These are phyloP conservation scores for Colletotrichum sp. DNA, from an alignment of 2,329 filamentous ascomycete species.

Conservation along the genomic window DNA sequence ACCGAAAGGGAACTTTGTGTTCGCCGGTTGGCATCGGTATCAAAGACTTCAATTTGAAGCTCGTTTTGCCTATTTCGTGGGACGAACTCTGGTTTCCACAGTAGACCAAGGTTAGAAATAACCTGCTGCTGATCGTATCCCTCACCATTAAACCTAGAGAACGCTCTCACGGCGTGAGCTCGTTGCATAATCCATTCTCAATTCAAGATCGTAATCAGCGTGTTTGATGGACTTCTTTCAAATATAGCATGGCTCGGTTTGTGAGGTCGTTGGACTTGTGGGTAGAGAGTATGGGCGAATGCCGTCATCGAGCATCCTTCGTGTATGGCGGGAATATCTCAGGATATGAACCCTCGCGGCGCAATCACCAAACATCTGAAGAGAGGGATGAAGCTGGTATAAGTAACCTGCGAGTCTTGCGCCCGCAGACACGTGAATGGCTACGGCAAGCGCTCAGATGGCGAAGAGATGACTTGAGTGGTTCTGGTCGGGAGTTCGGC, in stretches of 20 bases:
- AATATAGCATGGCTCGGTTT: background rate
- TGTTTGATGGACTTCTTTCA: background rate
- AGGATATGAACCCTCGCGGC: background rate
- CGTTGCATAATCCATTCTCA: background rate
- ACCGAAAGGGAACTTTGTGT: rapidly evolving
- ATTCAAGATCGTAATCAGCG: background rate
- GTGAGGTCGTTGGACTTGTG: rapidly evolving
- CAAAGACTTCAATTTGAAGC: background rate
- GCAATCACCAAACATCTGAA: background rate
- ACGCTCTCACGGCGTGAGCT: background rate
- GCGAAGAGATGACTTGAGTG: background rate
- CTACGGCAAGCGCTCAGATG: background rate
- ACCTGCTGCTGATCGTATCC: rapidly evolving
- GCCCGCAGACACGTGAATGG: constrained; percentile 20
- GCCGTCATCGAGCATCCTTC: background rate
- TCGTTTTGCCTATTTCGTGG: background rate
- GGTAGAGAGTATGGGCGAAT: background rate
- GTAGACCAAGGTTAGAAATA: rapidly evolving
- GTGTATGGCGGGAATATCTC: background rate
- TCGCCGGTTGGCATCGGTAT: background rate
- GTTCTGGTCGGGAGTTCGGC: background rate
- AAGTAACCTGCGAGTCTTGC: background rate
- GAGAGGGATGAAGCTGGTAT: background rate
- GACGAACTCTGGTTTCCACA: background rate
- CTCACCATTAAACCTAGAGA: background rate